phyloP scores from a whole-genome alignment of 192 early-diverging fungal species.

The Phlyctochytrium planicorne region DNA sequence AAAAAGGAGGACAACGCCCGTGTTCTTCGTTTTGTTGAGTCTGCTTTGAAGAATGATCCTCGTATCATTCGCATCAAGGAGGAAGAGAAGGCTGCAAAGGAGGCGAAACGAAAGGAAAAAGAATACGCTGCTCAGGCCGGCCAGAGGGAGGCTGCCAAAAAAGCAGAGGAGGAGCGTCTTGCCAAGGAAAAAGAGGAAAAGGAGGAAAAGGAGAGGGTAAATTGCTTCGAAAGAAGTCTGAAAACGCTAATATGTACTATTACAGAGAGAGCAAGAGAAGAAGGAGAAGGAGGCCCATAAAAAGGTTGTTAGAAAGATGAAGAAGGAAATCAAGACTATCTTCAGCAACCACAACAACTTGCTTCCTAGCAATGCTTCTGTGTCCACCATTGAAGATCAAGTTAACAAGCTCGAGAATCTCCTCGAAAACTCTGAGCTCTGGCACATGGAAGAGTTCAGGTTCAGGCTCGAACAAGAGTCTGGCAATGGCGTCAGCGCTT shows the following conservation, averaged over 20 bases:
- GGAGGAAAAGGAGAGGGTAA: constrained; percentile 60
- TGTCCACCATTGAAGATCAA: constrained; percentile 64
- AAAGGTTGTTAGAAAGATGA: constrained; percentile 87
- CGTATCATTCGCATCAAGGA: constrained; percentile 87
- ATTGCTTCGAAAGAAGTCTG: too few species aligned
- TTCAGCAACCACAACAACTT: constrained; percentile 80
- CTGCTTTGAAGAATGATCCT: constrained; percentile 81
- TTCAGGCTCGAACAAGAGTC: constrained; percentile 37
- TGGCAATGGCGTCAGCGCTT: constrained; percentile 20
- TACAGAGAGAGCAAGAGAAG: constrained; percentile 52
- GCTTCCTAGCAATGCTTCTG: constrained; percentile 60
- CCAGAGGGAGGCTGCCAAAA: constrained; percentile 36
- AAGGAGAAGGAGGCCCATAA: constrained; percentile 87
- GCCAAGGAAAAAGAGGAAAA: constrained; percentile 58
- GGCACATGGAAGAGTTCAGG: constrained; percentile 44
- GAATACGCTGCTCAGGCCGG: constrained; percentile 66
- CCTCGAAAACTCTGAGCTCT: constrained; percentile 48
- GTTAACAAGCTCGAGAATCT: constrained; percentile 79
- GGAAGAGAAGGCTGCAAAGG: constrained; percentile 85
- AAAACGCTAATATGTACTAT: too few species aligned
- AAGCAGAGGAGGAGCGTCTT: constrained; percentile 60
- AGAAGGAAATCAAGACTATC: constrained; percentile 80
- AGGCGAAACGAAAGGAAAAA: constrained; percentile 87
- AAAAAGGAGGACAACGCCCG: constrained; percentile 99
- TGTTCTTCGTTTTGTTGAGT: constrained; percentile 80